These are phyloP conservation scores for Penicilliopsis zonata DNA, from an alignment of 495 filamentous ascomycete genomes.

Conservation along the genomic window DNA sequence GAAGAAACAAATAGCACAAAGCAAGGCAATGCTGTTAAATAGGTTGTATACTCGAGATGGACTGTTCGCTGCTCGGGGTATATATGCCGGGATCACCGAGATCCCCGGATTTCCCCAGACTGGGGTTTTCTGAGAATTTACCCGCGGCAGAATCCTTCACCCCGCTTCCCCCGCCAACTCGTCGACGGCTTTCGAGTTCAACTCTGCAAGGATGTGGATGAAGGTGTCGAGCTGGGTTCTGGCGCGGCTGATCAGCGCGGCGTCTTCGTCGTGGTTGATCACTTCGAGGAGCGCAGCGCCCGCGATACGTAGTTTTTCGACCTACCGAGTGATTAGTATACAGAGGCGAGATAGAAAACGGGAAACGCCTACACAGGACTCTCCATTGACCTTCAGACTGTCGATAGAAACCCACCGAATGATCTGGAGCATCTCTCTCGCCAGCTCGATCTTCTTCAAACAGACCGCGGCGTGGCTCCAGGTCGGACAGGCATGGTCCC, in stretches of 20 bases:
- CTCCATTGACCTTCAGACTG: slow-evolving; percentile 12
- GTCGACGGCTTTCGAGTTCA: slow-evolving; percentile 14
- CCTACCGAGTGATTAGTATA: slow-evolving; percentile 10
- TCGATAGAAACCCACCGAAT: slow-evolving; percentile 12
- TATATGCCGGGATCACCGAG: no score
- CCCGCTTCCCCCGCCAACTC: no score
- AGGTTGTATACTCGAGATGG: no score
- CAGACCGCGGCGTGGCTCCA: slow-evolving; percentile 8
- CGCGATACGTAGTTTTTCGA: slow-evolving; percentile 18
- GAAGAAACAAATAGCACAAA: no score
- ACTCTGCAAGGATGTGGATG: slow-evolving; percentile 10
- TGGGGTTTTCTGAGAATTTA: no score
- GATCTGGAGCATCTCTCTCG: slow-evolving; percentile 9
- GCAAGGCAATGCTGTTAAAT: no score
- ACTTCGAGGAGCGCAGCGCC: slow-evolving; percentile 16
- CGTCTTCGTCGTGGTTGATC: slow-evolving; percentile 13
- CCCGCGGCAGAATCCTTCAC: no score
- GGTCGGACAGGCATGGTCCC: slow-evolving; percentile 1
- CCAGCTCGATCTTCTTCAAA: slow-evolving; percentile 12
- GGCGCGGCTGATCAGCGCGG: slow-evolving; percentile 8
- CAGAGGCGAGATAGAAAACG: neutral
- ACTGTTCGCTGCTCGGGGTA: no score
- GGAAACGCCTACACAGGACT: slow-evolving; percentile 10
- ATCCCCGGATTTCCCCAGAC: no score
- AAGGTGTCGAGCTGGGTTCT: slow-evolving; percentile 11